A percentile compares a stretch with the other conserved stretches of the same genome.
Evolutionary conservation across 2,329 filamentous ascomycete genomes (phyloP).

Genomic region (Nemania diffusa): DNA sequence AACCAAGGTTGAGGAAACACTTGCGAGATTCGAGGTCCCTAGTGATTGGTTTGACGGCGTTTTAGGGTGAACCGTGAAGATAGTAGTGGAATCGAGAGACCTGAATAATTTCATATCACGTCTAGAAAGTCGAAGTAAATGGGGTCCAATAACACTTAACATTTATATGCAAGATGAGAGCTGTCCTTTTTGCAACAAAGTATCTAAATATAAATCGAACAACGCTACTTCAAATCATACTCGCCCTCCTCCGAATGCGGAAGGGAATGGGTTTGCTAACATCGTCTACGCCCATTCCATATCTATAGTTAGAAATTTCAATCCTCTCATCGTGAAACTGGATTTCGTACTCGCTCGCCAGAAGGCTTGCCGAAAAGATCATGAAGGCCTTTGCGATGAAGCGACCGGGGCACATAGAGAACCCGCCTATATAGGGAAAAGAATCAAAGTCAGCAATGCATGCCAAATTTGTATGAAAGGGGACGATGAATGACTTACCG

Average conservation of each 20-base stretch:
- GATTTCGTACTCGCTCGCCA: conserved; percentile 33
- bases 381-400: conserved; percentile 36
- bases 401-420: conserved; percentile 37
- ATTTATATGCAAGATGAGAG: neutral
- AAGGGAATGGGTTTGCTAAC: conserved; percentile 33
- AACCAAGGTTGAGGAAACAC: no score
- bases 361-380: conserved; percentile 26
- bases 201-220: conserved; percentile 19
- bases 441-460: neutral
- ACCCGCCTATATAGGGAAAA: conserved; percentile 25
- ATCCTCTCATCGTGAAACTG: conserved; percentile 27
- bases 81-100: no score
- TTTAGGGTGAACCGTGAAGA: no score
- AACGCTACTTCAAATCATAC: conserved; percentile 7
- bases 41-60: no score
- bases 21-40: no score
- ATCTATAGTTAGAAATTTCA: conserved; percentile 32
- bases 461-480: neutral
- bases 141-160: no score
- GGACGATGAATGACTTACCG: conserved; percentile 29
- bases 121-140: no score
- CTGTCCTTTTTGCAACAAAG: neutral
- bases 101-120: no score
- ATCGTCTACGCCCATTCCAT: conserved; percentile 37
- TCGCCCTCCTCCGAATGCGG: conserved; percentile 31